A percentile compares a stretch with the other conserved stretches of the same genome.
These are phyloP conservation scores for Naganishia sp. DNA, from an alignment of 1,284 basidiomycete species.

Conservation along the genomic window DNA sequence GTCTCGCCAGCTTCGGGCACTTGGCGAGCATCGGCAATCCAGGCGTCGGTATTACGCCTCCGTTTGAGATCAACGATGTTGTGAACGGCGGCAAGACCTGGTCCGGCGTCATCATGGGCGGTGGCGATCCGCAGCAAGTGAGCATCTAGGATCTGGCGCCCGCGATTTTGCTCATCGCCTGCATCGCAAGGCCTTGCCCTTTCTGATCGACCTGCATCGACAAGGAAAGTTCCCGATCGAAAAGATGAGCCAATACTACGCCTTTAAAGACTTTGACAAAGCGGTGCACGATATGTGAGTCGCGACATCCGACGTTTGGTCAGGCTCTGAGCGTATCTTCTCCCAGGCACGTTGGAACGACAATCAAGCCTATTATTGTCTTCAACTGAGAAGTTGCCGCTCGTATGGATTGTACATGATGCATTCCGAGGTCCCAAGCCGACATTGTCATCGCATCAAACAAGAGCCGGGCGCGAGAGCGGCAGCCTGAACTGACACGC, in stretches of 20 bases:
- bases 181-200: conserved; percentile 6
- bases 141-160: neutral
- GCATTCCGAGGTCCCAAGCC: too few species aligned
- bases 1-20: conserved; percentile 22
- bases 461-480: too few species aligned
- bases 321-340: neutral
- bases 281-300: conserved; percentile 28
- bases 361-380: conserved; percentile 29
- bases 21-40: conserved; percentile 24
- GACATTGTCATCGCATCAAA: too few species aligned
- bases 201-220: conserved; percentile 15
- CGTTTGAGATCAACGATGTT: conserved; percentile 27
- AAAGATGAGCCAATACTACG: conserved; percentile 22
- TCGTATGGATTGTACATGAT: too few species aligned
- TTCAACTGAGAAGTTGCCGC: neutral
- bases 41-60: conserved; percentile 13
- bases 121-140: conserved; percentile 23
- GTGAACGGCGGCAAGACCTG: conserved; percentile 26
- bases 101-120: conserved; percentile 19
- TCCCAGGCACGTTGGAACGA: conserved; percentile 21
- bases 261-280: conserved; percentile 21
- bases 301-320: neutral
- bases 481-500: too few species aligned
- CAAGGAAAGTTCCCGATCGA: conserved; percentile 28
- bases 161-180: neutral